Conservation (phyloP, 2,329 filamentous ascomycete genomes). For the Colletotrichum simmondsii region DNA sequence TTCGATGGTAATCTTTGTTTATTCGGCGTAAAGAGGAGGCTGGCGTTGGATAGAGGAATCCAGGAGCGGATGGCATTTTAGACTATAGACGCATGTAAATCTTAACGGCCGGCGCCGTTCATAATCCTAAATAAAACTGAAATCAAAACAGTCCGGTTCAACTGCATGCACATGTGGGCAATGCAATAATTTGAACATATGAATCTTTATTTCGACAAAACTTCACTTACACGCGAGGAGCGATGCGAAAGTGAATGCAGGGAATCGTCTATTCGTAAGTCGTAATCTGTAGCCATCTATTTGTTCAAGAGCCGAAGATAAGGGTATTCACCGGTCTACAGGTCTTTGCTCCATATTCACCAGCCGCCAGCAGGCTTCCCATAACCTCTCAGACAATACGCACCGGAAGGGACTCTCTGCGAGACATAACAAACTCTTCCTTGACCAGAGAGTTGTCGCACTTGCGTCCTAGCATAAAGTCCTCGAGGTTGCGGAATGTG, state of each 20-base stretch:
- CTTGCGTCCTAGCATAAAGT: slow-evolving; percentile 48
- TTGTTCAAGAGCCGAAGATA: neutral
- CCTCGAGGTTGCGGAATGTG: slow-evolving; percentile 67
- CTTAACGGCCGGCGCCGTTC: neutral
- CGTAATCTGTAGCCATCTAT: slow-evolving; percentile 20
- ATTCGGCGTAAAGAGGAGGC: slow-evolving; percentile 3
- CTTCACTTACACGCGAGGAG: too few species aligned
- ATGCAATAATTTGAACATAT: too few species aligned
- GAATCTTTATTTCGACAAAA: too few species aligned
- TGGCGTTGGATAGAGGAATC: neutral
- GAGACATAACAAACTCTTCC: slow-evolving; percentile 27
- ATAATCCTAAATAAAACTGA: slow-evolving; percentile 1
- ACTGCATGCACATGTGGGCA: neutral
- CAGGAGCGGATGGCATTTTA: neutral
- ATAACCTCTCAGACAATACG: slow-evolving; percentile 40
- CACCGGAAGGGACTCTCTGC: slow-evolving; percentile 44
- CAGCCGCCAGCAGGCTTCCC: neutral
- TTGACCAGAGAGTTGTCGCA: slow-evolving; percentile 52
- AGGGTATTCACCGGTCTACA: slow-evolving; percentile 8
- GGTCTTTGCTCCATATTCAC: neutral
- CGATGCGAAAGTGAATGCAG: neutral
- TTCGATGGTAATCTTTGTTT: neutral
- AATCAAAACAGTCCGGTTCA: neutral
- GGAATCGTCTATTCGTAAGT: slow-evolving; percentile 25
- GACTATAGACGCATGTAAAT: slow-evolving; percentile 1